Conservation (phyloP, 805 yeast genomes). For the Sungouiella thailandica region DNA sequence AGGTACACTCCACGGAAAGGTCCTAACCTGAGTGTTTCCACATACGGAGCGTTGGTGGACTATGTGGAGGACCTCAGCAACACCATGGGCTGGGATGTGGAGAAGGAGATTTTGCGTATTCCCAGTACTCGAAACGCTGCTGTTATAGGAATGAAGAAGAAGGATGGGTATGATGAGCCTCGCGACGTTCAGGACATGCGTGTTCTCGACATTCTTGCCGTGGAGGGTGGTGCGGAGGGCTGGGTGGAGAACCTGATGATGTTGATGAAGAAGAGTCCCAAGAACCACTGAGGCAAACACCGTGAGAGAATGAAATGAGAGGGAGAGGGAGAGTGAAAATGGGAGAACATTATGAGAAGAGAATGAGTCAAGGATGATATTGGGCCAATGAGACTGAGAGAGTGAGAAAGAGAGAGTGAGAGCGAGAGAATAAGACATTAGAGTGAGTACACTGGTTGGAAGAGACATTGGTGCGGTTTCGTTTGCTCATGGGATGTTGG, state of each 20-base stretch:
- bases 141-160: constrained; percentile 57
- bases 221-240: constrained; percentile 87
- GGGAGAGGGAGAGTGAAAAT: too few relatives aligned
- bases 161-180: constrained; percentile 20
- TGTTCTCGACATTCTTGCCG: constrained; percentile 56
- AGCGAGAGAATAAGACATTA: too few relatives aligned
- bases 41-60: constrained; percentile 82
- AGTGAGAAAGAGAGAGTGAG: too few relatives aligned
- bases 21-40: constrained; percentile 38
- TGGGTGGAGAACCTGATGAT: constrained; percentile 83
- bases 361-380: too few relatives aligned
- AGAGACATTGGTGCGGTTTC: too few relatives aligned
- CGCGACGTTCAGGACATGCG: constrained; percentile 31
- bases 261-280: constrained; percentile 63
- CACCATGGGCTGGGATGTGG: constrained; percentile 76
- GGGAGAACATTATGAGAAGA: too few relatives aligned
- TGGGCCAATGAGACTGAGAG: too few relatives aligned
- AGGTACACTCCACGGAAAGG: constrained; percentile 51
- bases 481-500: too few relatives aligned
- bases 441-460: too few relatives aligned
- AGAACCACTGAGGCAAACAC: constrained; percentile 49
- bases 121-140: constrained; percentile 96
- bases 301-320: not conserved
- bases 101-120: constrained; percentile 82
- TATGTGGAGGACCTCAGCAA: constrained; percentile 69